Conservation (phyloP, 306 rosid species). For the Sesbania bispinosa region DNA sequence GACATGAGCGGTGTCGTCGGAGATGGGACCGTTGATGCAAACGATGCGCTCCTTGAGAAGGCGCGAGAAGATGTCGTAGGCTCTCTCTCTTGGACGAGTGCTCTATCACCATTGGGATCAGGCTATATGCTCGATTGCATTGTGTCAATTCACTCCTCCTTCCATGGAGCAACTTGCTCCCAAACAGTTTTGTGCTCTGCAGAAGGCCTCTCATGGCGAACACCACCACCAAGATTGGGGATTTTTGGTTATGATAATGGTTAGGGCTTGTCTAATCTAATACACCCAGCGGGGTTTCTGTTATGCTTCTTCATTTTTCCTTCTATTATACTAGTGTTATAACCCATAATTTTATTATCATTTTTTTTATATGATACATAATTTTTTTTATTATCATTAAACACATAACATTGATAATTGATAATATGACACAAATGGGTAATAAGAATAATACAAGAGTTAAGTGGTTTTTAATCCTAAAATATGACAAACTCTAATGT, state of each 20-base stretch:
- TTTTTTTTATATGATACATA: no score
- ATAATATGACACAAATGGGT: no score
- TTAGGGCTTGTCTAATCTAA: slow-evolving; percentile 3
- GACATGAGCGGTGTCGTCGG: slow-evolving; percentile 94
- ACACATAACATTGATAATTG: no score
- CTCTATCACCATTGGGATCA: slow-evolving; percentile 94
- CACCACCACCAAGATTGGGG: not conserved
- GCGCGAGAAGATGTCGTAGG: slow-evolving; percentile 96
- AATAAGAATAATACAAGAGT: no score
- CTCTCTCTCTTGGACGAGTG: slow-evolving; percentile 94
- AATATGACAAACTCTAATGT: no score
- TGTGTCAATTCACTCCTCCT: not conserved
- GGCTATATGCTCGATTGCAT: slow-evolving; percentile 44
- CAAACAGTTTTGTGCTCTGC: slow-evolving; percentile 27
- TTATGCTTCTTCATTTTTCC: not conserved
- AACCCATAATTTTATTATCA: no score
- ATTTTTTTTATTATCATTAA: no score
- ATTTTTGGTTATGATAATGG: not conserved
- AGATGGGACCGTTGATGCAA: slow-evolving; percentile 90
- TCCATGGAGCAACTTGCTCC: slow-evolving; percentile 15
- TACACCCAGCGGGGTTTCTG: not conserved
- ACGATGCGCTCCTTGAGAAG: slow-evolving; percentile 94
- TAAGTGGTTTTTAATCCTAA: no score
- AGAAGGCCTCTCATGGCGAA: slow-evolving; percentile 45
- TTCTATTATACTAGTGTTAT: no score